phyloP scores from a whole-genome alignment of 2,329 filamentous ascomycete genomes.

The Tolypocladium nubicola region DNA sequence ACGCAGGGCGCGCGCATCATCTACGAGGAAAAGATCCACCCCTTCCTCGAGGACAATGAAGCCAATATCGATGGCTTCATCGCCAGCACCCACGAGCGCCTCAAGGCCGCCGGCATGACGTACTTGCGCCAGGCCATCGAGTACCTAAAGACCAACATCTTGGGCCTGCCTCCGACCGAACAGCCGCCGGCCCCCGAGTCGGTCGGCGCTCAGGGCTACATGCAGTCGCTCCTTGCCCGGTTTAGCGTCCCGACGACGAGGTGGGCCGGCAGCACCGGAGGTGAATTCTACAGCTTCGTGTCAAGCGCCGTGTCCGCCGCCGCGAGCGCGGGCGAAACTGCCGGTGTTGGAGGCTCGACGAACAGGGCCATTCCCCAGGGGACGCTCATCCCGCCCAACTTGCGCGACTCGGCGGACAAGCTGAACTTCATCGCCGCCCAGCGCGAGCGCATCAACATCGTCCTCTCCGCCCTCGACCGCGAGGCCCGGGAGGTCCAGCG shows the following conservation, averaged over 20 bases:
- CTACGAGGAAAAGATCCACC: slow-evolving; percentile 78
- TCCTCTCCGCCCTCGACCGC: slow-evolving; percentile 68
- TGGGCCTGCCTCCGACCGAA: slow-evolving; percentile 59
- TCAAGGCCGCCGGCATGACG: slow-evolving; percentile 64
- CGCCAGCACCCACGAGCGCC: slow-evolving; percentile 65
- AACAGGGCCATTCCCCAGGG: slow-evolving; percentile 26
- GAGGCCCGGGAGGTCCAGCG: slow-evolving; percentile 57
- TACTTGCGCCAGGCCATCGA: slow-evolving; percentile 66
- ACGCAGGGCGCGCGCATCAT: slow-evolving; percentile 85
- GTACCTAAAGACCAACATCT: slow-evolving; percentile 60
- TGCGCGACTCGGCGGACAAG: slow-evolving; percentile 55
- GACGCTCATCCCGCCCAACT: slow-evolving; percentile 58
- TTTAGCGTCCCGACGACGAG: slow-evolving; percentile 72
- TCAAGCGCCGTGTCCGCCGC: slow-evolving; percentile 62
- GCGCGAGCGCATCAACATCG: slow-evolving; percentile 62
- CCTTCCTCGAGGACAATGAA: slow-evolving; percentile 82
- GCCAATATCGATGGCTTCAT: slow-evolving; percentile 84
- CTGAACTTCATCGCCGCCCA: slow-evolving; percentile 69
- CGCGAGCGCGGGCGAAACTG: slow-evolving; percentile 30
- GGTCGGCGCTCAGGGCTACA: slow-evolving; percentile 50
- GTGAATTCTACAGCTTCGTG: slow-evolving; percentile 70
- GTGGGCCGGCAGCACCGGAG: slow-evolving; percentile 36
- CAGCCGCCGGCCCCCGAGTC: slow-evolving; percentile 27
- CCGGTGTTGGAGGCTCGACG: slow-evolving; percentile 3
- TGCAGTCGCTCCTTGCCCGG: slow-evolving; percentile 70